Evolutionary conservation across 805 yeast species (phyloP), one percentile per base, ranked within the genome.

Genomic region (Yarrowia divulgata): DNA sequence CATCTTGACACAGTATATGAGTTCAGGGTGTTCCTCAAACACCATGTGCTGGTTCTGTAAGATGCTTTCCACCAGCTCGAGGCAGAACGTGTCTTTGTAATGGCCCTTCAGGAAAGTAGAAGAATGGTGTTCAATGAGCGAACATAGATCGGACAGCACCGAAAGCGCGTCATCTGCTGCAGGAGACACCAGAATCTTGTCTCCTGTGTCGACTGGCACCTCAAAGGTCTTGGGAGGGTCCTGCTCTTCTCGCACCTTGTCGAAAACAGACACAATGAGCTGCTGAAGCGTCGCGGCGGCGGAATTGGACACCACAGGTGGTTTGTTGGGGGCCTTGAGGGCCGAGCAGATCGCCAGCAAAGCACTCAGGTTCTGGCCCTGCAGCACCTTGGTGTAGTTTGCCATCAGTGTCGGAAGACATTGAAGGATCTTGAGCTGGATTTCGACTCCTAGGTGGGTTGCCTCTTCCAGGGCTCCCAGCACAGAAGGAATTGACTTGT

Each of bases 211-310:
- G 4, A 83, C 75, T 1, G 81, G 77, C 0, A 86, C 86, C 10
- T 77, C 79, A 72, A 73, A 74, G 14, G 72, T 68, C 58, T 69
- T 71, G 35, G 54, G 62, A 39, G 16, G 70, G 16, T 74, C 71
- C 12, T 72, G 71, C 52, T 84, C 85, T 5, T 78, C 81, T 18
- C 76, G 72, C 58, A 87, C 83, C 75, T 86, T 83, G 69, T 94
- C 98, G 77, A 90, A 94, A 0, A 93, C 85, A 39, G 90, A 86
- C 45, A 90, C 86, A 55, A 93, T 84, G 52, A 95, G 79, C 76
- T 95, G 98, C 71, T 93, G 96, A 57, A 93, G 83, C 3, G 98
- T 92, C 1, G 98, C 99, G 63, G 91, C 88, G 0, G 98, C 97
- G 0, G 98, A 91, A 74, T 93, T 93, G 14, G 87, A 83, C 6